phyloP scores from a whole-genome alignment of 2,329 filamentous ascomycete species.

The Periconia macrospinosa region DNA sequence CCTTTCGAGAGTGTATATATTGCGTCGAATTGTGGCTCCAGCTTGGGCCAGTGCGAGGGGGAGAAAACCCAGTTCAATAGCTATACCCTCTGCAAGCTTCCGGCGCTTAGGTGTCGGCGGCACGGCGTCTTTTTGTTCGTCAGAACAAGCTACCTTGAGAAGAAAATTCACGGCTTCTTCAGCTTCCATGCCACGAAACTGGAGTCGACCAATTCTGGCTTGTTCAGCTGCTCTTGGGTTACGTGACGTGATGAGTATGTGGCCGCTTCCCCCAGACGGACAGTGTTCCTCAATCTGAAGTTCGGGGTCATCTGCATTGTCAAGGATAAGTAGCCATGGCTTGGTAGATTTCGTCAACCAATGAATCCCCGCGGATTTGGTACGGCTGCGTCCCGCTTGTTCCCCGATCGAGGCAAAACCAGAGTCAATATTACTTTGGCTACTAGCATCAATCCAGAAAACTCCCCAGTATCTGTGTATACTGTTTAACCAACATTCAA shows the following conservation, averaged over 20 bases:
- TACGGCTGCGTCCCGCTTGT: constrained; percentile 26
- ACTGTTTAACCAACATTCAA: no score
- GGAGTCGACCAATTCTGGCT: constrained; percentile 21
- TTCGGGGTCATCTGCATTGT: constrained; percentile 31
- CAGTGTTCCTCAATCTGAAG: constrained; percentile 20
- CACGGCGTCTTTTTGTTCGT: not conserved
- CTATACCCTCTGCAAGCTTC: constrained; percentile 16
- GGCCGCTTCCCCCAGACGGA: constrained; percentile 23
- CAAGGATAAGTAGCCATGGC: constrained; percentile 31
- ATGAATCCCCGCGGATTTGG: constrained; percentile 23
- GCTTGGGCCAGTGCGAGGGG: constrained; percentile 30
- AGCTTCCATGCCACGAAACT: constrained; percentile 21
- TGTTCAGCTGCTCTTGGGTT: constrained; percentile 19
- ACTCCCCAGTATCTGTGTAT: constrained; percentile 34
- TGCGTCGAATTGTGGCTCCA: constrained; percentile 24
- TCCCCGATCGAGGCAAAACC: constrained; percentile 27
- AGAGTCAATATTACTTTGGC: constrained; percentile 21
- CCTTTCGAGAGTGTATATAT: constrained; percentile 23
- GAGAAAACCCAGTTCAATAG: constrained; percentile 27
- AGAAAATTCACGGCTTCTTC: constrained; percentile 26
- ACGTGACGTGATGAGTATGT: constrained; percentile 34
- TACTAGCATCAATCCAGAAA: constrained; percentile 42
- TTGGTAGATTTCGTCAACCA: constrained; percentile 18
- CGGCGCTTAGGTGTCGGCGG: constrained; percentile 12
- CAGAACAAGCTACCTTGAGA: constrained; percentile 20